Evolutionary conservation across 192 early-diverging fungal species (phyloP), one percentile per base, ranked within the genome.

Genomic region (Coemansia sp.): DNA sequence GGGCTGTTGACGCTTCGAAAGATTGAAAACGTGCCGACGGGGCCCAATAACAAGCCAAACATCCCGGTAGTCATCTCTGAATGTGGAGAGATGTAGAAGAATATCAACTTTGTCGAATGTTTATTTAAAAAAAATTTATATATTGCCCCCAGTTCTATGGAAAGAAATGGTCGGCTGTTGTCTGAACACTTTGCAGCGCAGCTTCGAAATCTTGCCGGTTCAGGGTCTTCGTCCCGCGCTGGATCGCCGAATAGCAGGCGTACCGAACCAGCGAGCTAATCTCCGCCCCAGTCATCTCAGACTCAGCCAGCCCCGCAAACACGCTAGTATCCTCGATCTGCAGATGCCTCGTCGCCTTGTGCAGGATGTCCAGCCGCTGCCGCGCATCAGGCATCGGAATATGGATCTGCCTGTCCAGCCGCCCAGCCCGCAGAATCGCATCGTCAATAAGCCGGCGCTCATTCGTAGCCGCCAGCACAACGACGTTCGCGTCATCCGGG

Each of bases 381-480:
- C 58, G 56, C 3, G 58, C 54, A 12, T 60, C 74, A 4, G 95
- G 95, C 5, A 83, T 66, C 5, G 81, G 81, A 2, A 97, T 83
- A 50, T 87, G 83, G 8, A 95, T 84, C 16, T 79, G 69, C 48
- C 85, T 81, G 71, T 97, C 95, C 27, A 97, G 71, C 6, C 95
- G 84, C 0, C 95, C 95, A n/a, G 94, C 83, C 27, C 93, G 68
- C 46, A 95, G 57, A 28, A 98, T 83, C 5, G 89, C 80, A 14
- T 70, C 19, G 62, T 95, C 95, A 55, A 98, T 88, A 5, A 80
- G 47, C 33, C 81, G 68, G 5, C 85, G 87, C 52, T 88, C 86
- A 53, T 97, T 98, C 1, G 95, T 97, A 4, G 95, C 94, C 0
- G 88, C 92, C 46, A 98, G 65, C 0, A 98, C 58, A 19, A 93